Conservation (phyloP, 129 eudicot genomes). For the carrot (Daucus carota) region DNA sequence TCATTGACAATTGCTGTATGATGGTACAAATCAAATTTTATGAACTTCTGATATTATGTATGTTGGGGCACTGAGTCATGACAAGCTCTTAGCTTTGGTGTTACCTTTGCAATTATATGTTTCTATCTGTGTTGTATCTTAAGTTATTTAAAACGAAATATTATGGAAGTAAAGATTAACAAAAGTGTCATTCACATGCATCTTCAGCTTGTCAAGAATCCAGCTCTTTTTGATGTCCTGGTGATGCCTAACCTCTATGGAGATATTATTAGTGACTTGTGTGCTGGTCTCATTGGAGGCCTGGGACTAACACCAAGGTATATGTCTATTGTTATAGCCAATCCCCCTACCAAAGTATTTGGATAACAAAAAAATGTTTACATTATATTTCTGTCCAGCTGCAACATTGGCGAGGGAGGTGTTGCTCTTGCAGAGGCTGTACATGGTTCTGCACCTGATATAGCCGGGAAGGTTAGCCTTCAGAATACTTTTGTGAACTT, state of each 20-base stretch:
- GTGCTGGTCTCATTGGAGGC: constrained; percentile 98
- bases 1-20: constrained; percentile 97
- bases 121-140: not conserved
- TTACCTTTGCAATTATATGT: not conserved
- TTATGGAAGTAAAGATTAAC: not conserved
- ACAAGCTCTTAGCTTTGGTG: not conserved
- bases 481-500: not conserved
- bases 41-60: not conserved
- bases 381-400: constrained; percentile 25
- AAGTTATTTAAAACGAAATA: not conserved
- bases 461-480: constrained; percentile 87
- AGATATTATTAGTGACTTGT: constrained; percentile 94
- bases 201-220: constrained; percentile 92
- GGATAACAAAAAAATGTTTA: not conserved
- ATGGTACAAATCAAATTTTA: constrained; percentile 43
- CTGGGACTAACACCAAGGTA: constrained; percentile 98
- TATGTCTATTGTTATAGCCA: not conserved
- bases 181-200: not conserved
- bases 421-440: constrained; percentile 99
- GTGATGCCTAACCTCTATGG: constrained; percentile 99
- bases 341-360: not conserved
- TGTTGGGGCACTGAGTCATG: not conserved
- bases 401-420: constrained; percentile 97
- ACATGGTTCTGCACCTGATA: constrained; percentile 99
- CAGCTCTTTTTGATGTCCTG: constrained; percentile 90